A percentile compares a stretch with the other conserved stretches of the same genome.
phyloP scores from a whole-genome alignment of 495 filamentous ascomycete genomes.

The Aspergillus affinis region DNA sequence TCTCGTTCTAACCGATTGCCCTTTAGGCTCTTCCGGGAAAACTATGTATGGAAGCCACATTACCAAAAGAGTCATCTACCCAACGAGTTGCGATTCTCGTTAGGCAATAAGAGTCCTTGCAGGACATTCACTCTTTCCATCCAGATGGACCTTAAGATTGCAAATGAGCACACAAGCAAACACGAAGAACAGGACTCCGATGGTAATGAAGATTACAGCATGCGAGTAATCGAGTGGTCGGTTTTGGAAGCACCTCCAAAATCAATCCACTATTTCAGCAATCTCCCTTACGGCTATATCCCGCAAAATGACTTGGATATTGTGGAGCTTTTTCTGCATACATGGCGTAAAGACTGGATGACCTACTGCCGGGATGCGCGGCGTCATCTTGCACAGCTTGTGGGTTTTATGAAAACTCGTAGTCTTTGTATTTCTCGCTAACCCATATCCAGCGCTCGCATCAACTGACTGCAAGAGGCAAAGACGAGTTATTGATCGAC shows the following conservation, averaged over 20 bases:
- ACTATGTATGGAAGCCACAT: constrained; percentile 14
- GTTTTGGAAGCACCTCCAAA: constrained; percentile 17
- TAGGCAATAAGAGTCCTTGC: constrained; percentile 16
- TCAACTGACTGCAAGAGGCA: constrained; percentile 16
- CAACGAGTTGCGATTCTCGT: constrained; percentile 13
- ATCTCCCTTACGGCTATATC: constrained; percentile 21
- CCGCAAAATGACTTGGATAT: constrained; percentile 21
- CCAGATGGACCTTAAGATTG: constrained; percentile 7
- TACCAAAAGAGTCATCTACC: constrained; percentile 11
- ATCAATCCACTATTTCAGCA: constrained; percentile 22
- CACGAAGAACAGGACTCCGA: neutral
- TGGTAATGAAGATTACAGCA: neutral
- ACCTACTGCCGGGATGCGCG: constrained; percentile 17
- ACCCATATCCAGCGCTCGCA: constrained; percentile 8
- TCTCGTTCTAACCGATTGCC: neutral
- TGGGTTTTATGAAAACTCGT: neutral
- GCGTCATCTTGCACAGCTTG: constrained; percentile 9
- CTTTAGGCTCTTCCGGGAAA: constrained; percentile 18
- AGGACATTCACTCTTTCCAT: constrained; percentile 18
- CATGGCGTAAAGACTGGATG: constrained; percentile 18
- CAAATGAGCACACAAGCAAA: neutral
- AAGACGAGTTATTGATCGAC: constrained; percentile 16
- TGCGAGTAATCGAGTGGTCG: constrained; percentile 14
- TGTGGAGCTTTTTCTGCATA: constrained; percentile 20
- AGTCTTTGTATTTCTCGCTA: neutral